Evolutionary conservation across 2,329 filamentous ascomycete genomes (phyloP), one percentile per base, ranked within the genome.

Genomic region (Fusarium sterilihyphosum): DNA sequence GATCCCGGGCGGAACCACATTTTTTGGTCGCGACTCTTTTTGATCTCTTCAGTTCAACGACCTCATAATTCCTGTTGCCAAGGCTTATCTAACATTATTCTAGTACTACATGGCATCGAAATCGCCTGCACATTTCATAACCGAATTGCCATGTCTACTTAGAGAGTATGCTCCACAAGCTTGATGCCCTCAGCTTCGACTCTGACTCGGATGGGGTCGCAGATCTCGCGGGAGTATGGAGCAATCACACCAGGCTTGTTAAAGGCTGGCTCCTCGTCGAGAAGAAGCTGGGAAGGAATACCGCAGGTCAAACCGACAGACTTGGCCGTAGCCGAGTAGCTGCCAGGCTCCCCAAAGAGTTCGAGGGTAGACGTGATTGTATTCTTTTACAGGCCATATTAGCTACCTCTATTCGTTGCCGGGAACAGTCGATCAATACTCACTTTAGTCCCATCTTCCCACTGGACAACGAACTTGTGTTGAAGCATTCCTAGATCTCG

Each of bases 1-100:
- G 64, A 79, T 74, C 78, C 78, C 78, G 78, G 78, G 78, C 76
- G 73, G 72, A 79, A 79, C 73, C 78, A 77, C 40, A 29, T 40
- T 73, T 76, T 78, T 78, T 70, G 3, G 5, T 12, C 12, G 0
- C 5, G 8, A 7, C 14, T 13, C 24, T 18, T 5, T n/a, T 8
- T 29, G 26, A 29, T 29, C 26, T 29, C 6, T 29, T 29, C 26
- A 29, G 26, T 29, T 29, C 26, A 29, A 7, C 26, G 26, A 29
- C 26, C 26, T 33, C 33, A 35, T 35, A 35, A 6, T 16, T 35
- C 14, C 14, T 16, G 14, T 35, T 35, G 33, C 13, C 33, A 35
- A 35, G 7, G 33, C 33, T 8, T 35, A 4, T 35, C 33, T 3
- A 35, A 1, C 1, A 6, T 16, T 35, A 35, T 35, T 35, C 7